phyloP scores from a whole-genome alignment of 2,329 filamentous ascomycete genomes.

The Dactylellina sp. region DNA sequence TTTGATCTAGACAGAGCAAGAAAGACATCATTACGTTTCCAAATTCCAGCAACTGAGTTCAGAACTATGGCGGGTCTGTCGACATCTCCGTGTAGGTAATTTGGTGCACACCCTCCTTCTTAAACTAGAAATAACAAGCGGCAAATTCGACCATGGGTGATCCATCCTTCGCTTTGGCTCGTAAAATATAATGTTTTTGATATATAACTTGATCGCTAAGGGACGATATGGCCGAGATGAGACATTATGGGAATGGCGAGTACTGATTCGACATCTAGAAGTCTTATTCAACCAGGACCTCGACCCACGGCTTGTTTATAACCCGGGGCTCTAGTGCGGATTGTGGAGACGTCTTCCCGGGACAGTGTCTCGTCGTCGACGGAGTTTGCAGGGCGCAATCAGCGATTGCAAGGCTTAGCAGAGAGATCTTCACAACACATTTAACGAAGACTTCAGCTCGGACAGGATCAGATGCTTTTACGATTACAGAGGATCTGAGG shows the following conservation, averaged over 20 bases:
- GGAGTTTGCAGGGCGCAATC: constrained; percentile 3
- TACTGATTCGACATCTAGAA: constrained; percentile 26
- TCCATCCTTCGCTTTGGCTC: constrained; percentile 36
- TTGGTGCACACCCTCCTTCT: constrained; percentile 54
- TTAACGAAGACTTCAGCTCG: constrained; percentile 6
- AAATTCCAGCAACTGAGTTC: constrained; percentile 28
- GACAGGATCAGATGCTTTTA: not conserved
- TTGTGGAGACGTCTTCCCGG: not conserved
- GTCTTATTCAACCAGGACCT: constrained; percentile 16
- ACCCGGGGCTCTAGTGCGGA: not conserved
- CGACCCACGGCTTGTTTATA: constrained; percentile 1
- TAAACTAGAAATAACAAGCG: constrained; percentile 56
- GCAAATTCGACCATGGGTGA: constrained; percentile 53
- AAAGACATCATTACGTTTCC: constrained; percentile 56
- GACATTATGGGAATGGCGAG: constrained; percentile 32
- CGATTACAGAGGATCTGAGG: constrained; percentile 3
- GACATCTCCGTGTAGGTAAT: constrained; percentile 21
- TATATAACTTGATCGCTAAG: constrained; percentile 36
- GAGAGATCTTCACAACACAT: constrained; percentile 47
- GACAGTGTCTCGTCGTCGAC: constrained; percentile 3
- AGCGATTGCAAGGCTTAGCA: constrained; percentile 23
- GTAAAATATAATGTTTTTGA: constrained; percentile 26
- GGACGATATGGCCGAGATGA: constrained; percentile 48
- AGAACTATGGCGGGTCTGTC: constrained; percentile 15
- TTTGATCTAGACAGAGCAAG: constrained; percentile 34